phyloP scores from a whole-genome alignment of 2,329 filamentous ascomycete genomes.

The Aureobasidium namibiae region DNA sequence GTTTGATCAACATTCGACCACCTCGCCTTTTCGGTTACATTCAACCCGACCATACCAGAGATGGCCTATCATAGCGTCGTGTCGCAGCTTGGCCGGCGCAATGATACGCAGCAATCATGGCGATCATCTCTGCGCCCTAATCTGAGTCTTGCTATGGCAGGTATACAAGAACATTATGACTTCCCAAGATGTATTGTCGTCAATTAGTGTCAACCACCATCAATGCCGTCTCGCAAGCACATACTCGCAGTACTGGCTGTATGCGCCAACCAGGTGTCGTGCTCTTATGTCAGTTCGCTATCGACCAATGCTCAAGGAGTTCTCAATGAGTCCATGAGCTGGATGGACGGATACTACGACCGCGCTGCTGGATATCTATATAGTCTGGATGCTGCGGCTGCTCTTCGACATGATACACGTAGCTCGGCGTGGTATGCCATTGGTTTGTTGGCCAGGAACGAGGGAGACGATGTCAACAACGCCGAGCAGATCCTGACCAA shows the following conservation, averaged over 20 bases:
- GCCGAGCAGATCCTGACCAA: constrained; percentile 48
- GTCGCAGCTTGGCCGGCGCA: not conserved
- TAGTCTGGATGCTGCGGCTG: constrained; percentile 36
- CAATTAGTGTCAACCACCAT: not conserved
- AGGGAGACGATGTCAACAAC: constrained; percentile 40
- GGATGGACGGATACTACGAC: constrained; percentile 51
- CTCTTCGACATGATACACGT: constrained; percentile 49
- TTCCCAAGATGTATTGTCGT: not conserved
- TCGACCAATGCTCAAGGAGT: constrained; percentile 12
- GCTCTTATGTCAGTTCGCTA: constrained; percentile 2
- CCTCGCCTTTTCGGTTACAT: constrained; percentile 1
- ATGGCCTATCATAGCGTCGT: constrained; percentile 6
- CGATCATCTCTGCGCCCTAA: not conserved
- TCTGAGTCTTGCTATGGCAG: no score
- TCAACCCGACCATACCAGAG: not conserved
- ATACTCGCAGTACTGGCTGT: not conserved
- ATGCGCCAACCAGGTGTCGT: not conserved
- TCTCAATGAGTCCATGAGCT: constrained; percentile 44
- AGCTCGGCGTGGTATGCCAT: constrained; percentile 52
- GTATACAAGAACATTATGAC: not conserved
- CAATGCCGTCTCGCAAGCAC: not conserved
- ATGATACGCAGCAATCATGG: not conserved
- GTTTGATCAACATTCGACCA: not conserved
- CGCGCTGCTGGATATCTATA: constrained; percentile 45
- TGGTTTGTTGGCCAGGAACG: constrained; percentile 49